Evolutionary conservation across 2,329 filamentous ascomycete species (phyloP), one percentile per base, ranked within the genome.

Genomic region (Claviceps purpurea): DNA sequence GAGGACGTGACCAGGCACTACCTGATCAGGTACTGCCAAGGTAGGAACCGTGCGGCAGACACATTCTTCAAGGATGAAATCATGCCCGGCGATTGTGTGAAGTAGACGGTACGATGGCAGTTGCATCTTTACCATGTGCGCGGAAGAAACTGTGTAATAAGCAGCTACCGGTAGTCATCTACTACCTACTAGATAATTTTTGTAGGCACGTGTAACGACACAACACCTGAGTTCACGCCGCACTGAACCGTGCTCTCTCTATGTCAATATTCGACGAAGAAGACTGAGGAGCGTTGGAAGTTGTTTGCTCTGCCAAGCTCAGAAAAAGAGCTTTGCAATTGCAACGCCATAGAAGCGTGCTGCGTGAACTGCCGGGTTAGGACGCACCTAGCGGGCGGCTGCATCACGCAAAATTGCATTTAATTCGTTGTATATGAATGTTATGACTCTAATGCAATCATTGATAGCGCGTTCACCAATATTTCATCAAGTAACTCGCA

Each of bases 361-460:
- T 18, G 18, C 18, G 18, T 18, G 20, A 42, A 41, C 5, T 43
- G 22, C 41, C 18, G 11, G 20, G 18, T 42, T 42, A n/a, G 8
- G 40, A 18, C 11, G 20, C 18, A 20, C 41, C 18, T 11, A 42
- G 18, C 20, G 39, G 16, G 16, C 39, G 20, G 20, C 5, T 45
- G 8, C 24, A 5, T 10, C 22, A 34, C 30, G 30, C 30, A 14
- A 41, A 45, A 5, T 18, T 43, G 40, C 41, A 38, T 20, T 38
- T 14, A n/a, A 38, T 34, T 50, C 20, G 26, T 5, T 39, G 13
- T 50, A 46, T 16, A 46, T 46, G 49, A 46, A 50, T 50, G 42
- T 45, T 39, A 47, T 18, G 41, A 38, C 49, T 45, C 13, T 45
- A 45, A 50, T 46, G 49, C 49, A 50, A 45, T 50, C 34, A 22